Evolutionary conservation across 768 basidiomycete species (phyloP).

Genomic region (Pleurotus djamor): DNA sequence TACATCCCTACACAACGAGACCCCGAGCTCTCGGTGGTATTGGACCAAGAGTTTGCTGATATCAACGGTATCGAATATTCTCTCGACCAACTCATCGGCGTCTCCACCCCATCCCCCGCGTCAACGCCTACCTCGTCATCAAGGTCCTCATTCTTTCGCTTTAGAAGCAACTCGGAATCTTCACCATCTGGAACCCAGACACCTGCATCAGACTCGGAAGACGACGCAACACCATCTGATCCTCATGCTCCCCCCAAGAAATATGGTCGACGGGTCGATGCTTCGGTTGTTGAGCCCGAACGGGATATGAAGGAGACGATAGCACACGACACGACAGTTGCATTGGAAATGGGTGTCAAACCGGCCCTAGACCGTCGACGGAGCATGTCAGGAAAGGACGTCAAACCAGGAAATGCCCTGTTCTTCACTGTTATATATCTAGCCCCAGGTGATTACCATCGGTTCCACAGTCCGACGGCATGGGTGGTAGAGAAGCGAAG

Average conservation of each 20-base stretch:
- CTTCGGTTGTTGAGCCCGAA: conserved; percentile 64
- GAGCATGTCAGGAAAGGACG: conserved; percentile 41
- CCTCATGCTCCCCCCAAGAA: conserved; percentile 37
- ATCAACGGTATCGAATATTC: conserved; percentile 98
- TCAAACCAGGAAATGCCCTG: conserved; percentile 77
- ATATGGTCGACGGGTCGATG: conserved; percentile 70
- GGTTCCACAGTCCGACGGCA: conserved; percentile 93
- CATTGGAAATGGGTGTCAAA: conserved; percentile 64
- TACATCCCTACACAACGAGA: conserved; percentile 41
- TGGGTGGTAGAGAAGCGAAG: conserved; percentile 97
- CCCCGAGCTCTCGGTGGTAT: conserved; percentile 52
- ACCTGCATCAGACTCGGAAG: conserved; percentile 13
- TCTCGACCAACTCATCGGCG: conserved; percentile 85
- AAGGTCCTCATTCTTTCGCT: conserved; percentile 1
- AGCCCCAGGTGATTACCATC: conserved; percentile 97
- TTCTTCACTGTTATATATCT: conserved; percentile 97
- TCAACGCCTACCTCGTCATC: conserved; percentile 27
- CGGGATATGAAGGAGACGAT: conserved; percentile 52
- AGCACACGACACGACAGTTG: conserved; percentile 70
- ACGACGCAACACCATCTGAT: conserved; percentile 7
- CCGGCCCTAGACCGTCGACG: conserved; percentile 29
- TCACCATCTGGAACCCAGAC: conserved; percentile 11
- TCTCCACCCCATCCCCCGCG: conserved; percentile 12
- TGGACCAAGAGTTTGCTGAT: conserved; percentile 90
- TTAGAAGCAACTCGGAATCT: conserved; percentile 12